A percentile compares a stretch with the other conserved stretches of the same genome.
phyloP scores from a whole-genome alignment of 1,284 basidiomycete genomes.

The Cutaneotrichosporon dermatis region DNA sequence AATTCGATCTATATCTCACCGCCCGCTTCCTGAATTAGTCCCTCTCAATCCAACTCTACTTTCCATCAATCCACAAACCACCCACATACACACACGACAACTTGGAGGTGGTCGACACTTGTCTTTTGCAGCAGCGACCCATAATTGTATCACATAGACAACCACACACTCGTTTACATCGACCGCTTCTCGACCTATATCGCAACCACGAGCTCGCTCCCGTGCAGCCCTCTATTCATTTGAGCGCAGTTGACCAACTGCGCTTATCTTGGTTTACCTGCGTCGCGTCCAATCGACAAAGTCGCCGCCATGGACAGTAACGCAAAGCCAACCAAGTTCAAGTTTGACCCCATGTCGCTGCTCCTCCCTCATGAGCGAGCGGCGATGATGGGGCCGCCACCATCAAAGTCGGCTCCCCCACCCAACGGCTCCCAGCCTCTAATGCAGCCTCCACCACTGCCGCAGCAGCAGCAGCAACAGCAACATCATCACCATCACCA shows the following conservation, averaged over 20 bases:
- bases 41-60: too few relatives aligned
- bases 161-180: too few relatives aligned
- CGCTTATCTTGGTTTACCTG: too few relatives aligned
- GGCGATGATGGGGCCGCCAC: conserved; percentile 5
- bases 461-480: not conserved
- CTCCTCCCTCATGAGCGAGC: conserved; percentile 45
- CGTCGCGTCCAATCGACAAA: not conserved
- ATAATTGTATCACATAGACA: too few relatives aligned
- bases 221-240: too few relatives aligned
- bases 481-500: not conserved
- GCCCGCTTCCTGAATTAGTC: not conserved
- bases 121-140: too few relatives aligned
- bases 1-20: not conserved
- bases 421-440: not conserved
- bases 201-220: too few relatives aligned
- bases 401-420: not conserved
- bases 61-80: too few relatives aligned
- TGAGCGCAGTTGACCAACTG: too few relatives aligned
- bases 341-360: conserved; percentile 46
- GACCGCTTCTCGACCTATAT: too few relatives aligned
- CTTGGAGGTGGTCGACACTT: too few relatives aligned
- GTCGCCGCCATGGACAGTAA: conserved; percentile 3
- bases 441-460: not conserved
- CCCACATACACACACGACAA: too few relatives aligned
- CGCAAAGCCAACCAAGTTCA: conserved; percentile 33